Evolutionary conservation across 768 basidiomycete genomes (phyloP), one percentile per base, ranked within the genome.

Genomic region (Tulasnella sp.): DNA sequence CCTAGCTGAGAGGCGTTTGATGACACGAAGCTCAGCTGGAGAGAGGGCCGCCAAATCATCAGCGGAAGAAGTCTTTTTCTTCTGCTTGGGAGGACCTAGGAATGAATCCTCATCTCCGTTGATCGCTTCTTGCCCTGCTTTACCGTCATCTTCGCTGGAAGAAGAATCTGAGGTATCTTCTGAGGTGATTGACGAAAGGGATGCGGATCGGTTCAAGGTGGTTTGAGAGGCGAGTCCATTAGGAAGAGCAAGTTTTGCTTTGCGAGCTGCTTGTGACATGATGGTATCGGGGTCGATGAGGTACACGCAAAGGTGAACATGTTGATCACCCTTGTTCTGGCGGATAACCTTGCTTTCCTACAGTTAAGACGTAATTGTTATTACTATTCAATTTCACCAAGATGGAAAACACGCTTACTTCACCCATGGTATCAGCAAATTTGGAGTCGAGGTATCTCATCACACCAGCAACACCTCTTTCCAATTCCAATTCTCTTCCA

Each of bases 311-410:
- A 89, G 66, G 66, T 91, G 87, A 58, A 91, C 80, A 58, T 90
- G 88, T 58, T 86, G 83, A 66, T 91, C 87, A 43, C 84, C 86
- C 67, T 82, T 87, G 67, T 76, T 85, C 63, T 86, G 77, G 57
- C 87, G 77, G 45, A 89, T 69, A 35, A 91, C 86, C 71, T 90
- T 91, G 49, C 83, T 83, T 70, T 90, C 86, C 86, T 88, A 29
- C 41, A 41, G 16, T n/a, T 35, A 48, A 40, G 43, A 42, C 44
- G 45, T 6, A 46, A 20, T 57, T 45, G 7, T 15, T n/a, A 31
- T 52, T 33, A 48, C 49, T 51, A 44, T 29, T n/a, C 37, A 37
- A 29, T 34, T 39, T 16, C 1, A 29, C 64, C 54, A 24, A 9
- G 27, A 48, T 43, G 10, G 12, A 29, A 9, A 9, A 25, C 8